Base-by-base conservation (phyloP, 176 grass and related monocot genomes). In the Triticum monococcum region DNA sequence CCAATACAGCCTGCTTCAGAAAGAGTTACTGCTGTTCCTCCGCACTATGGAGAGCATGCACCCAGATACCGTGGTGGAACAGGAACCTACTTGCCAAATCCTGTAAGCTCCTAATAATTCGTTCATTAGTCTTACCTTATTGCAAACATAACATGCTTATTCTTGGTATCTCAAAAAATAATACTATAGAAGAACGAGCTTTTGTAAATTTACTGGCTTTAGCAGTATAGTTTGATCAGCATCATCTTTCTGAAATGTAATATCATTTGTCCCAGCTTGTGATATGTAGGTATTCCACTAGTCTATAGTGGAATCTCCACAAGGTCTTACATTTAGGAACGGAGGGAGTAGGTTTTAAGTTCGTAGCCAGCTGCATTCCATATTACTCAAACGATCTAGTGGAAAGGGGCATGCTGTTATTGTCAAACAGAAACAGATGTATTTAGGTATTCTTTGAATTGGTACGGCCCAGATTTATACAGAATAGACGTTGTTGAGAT, bases 31-130 rank as follows among this genome's bases (percentile, higher is more conserved):
- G 45, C 67, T 81, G 81, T 72, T 88, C 52, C 81, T 45, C 91
- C 86, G 35, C 83, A 80, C 66, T 86, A 83, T 68, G 73, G 75
- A 57, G 91, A 93, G 83, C 91, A 98, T 87, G 83, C 88, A 48
- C 86, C 91, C n/a, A 98, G 88, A 92, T 92, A 88, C 86, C 96
- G 89, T 92, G 93, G 76, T 69, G 96, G 96, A 86, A 98, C 96
- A 17, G 96, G 96, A 90, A 98, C 93, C 32, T 98, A 92, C 78
- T 78, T 98, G 61, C 96, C 96, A 48, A 98, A 89, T 85, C 91
- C 91, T 91, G 96, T 98, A 98, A 98, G 96, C 90, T 87, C 72
- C 67, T 89, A 81, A 80, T 20, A 59, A 66, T 12, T 36, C 79
- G 54, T 87, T 84, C 43, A 26, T 67, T 35, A 63, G 32, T 75